Percentiles rank a stretch among this genome's conserved stretches.
Evolutionary conservation across 345 rosid genomes (phyloP).

Genomic region (Euclidium syriacum): DNA sequence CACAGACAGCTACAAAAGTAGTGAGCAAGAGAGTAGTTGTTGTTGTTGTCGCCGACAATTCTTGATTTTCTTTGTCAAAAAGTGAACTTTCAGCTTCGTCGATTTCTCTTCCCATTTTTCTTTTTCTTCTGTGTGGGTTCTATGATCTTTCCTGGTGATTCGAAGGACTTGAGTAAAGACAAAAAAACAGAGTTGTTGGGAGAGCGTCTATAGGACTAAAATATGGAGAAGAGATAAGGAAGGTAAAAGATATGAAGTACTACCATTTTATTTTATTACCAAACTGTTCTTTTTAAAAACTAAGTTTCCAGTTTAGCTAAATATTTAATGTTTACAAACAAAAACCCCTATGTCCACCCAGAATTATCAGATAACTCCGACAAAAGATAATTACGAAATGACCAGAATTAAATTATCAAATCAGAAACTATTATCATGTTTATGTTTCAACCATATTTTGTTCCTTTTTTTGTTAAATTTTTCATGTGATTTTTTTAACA

Average conservation of each 20-base stretch:
- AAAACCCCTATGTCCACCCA: not conserved
- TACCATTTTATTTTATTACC: not conserved
- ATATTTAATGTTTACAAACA: not conserved
- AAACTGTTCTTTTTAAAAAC: not conserved
- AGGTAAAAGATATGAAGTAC: too few relatives aligned
- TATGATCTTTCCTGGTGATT: not conserved
- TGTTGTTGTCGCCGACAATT: not conserved
- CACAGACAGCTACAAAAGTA: constrained; percentile 26
- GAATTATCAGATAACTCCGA: too few relatives aligned
- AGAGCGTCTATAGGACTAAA: not conserved
- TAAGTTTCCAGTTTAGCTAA: not conserved
- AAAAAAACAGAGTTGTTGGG: constrained; percentile 16
- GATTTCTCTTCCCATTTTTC: constrained; percentile 3
- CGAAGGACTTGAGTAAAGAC: not conserved
- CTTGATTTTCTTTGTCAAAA: constrained; percentile 1
- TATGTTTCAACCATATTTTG: too few relatives aligned
- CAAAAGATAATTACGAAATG: too few relatives aligned
- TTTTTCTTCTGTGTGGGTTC: not conserved
- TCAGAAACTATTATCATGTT: too few relatives aligned
- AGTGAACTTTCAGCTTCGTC: constrained; percentile 11
- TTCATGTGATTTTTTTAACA: too few relatives aligned
- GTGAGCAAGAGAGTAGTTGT: constrained; percentile 16
- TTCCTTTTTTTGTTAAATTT: too few relatives aligned
- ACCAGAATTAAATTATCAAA: too few relatives aligned
- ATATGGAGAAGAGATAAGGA: not conserved